A percentile compares a stretch with the other conserved stretches of the same genome.
Conservation (phyloP, 1,139 yeast genomes). For the Kurtzmaniella quercitrusa region DNA sequence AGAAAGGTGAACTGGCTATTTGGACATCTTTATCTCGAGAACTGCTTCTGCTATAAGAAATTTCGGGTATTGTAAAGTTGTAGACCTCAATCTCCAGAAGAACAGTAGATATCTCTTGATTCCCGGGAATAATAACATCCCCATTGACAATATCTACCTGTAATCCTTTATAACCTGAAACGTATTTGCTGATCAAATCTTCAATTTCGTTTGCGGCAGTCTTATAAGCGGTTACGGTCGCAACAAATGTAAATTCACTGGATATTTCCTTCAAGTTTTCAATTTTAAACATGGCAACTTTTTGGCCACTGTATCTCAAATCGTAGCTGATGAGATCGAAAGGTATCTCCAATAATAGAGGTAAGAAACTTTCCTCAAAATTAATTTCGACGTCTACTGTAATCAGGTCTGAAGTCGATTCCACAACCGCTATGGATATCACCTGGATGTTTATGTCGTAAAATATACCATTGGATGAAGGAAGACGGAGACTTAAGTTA, state of each 20-base stretch:
- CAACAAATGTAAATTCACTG: slow-evolving; percentile 3
- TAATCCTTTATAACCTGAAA: slow-evolving; percentile 18
- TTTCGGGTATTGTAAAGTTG: slow-evolving; percentile 5
- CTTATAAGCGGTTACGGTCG: slow-evolving; percentile 6
- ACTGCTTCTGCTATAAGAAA: slow-evolving; percentile 1
- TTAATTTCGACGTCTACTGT: slow-evolving; percentile 3
- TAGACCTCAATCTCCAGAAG: slow-evolving; percentile 5
- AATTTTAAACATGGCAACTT: slow-evolving; percentile 1
- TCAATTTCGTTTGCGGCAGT: slow-evolving; percentile 14
- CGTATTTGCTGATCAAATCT: slow-evolving; percentile 18
- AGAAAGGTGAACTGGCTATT: slow-evolving; percentile 12
- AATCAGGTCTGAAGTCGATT: slow-evolving; percentile 2
- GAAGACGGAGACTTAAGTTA: not conserved
- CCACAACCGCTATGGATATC: slow-evolving; percentile 1
- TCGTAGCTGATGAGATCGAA: slow-evolving; percentile 5
- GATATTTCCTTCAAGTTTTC: slow-evolving; percentile 8
- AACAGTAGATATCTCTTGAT: not conserved
- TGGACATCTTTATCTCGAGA: not conserved
- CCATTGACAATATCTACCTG: slow-evolving; percentile 10
- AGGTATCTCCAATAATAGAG: slow-evolving; percentile 2
- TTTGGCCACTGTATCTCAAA: not conserved
- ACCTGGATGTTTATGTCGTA: not conserved
- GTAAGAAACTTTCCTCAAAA: not conserved
- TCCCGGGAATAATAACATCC: not conserved
- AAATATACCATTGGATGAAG: not conserved